Base-by-base conservation (phyloP, 805 yeast species). In the Metschnikowia chrysomelidarum region DNA sequence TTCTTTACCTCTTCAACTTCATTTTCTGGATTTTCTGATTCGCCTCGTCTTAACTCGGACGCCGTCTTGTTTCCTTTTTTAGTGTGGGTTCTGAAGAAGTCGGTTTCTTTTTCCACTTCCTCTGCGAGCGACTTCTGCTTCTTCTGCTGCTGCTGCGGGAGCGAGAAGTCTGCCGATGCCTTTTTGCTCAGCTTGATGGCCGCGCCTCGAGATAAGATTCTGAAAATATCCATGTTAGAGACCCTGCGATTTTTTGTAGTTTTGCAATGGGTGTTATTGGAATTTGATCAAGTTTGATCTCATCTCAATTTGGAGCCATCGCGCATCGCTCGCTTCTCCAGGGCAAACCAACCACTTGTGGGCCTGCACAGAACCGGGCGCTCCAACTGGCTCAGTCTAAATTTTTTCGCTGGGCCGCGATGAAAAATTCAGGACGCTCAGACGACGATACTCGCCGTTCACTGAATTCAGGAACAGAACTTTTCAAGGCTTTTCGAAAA, bases 181-280 rank as follows among this genome's bases (percentile, higher is more conserved):
- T 59, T 62, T 41, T 73, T 77, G 16, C 74, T 63, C 56, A 79
- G 78, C 54, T 79, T 80, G 33, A 91, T 65, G 9, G 80, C 72
- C 0, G 97, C 95, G 15, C 98, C 98, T 53, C 97, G 69, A 0
- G 88, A 70, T 23, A 91, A 71, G 3, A 93, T 80, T 51, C 86
- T 71, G 59, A 91, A 93, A 41, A 91, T 82, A 65, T 91, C 98
- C 96, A 88, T 88, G n/a, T n/a, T n/a, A n/a, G n/a, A n/a, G n/a
- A n/a, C n/a, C n/a, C n/a, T n/a, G n/a, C n/a, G n/a, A n/a, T n/a
- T 19, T 22, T 47, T 10, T 4, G 4, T 3, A 18, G 23, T 27
- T 40, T 24, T 19, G 18, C 12, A 8, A 19, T 17, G 16, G 13
- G 13, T 24, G 6, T 16, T 32, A 14, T 32, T 3, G 10, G 2